Evolutionary conservation across 163 green algal species (phyloP).

Genomic region (Coccomyxa subellipsoidea): DNA sequence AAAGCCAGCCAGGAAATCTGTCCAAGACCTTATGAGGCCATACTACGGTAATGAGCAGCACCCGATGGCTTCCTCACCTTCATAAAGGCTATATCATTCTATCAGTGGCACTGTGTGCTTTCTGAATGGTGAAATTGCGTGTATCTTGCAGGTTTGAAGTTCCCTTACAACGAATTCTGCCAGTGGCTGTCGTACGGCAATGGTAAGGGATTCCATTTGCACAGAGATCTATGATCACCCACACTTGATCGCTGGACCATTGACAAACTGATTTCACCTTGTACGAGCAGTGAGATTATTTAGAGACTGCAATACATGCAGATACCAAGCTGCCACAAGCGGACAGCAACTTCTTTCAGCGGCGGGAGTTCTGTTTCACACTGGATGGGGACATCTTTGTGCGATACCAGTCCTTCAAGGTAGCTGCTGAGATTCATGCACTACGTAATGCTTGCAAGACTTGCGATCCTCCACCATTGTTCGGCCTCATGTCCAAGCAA

Average conservation of each 20-base stretch:
- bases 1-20: neutral
- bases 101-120: too few relatives aligned
- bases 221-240: neutral
- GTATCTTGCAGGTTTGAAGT: constrained; percentile 49
- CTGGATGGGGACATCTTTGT: constrained; percentile 97
- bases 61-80: too few relatives aligned
- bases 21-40: constrained; percentile 56
- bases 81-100: too few relatives aligned
- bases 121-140: constrained; percentile 22
- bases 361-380: constrained; percentile 98
- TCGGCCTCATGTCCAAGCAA: too few relatives aligned
- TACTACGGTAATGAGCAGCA: constrained; percentile 52
- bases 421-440: constrained; percentile 19
- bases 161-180: constrained; percentile 77
- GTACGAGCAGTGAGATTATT: neutral
- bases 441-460: neutral
- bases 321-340: constrained; percentile 65
- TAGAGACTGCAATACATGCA: constrained; percentile 9
- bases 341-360: constrained; percentile 73
- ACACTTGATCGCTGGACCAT: too few relatives aligned
- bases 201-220: constrained; percentile 47
- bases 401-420: constrained; percentile 96
- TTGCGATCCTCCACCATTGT: constrained; percentile 2
- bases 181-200: constrained; percentile 92
- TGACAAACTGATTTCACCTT: too few relatives aligned